Percentiles rank a stretch among this genome's conserved stretches.
phyloP scores from a whole-genome alignment of 1,139 yeast genomes.

The Kurtzmaniella quercitrusa region DNA sequence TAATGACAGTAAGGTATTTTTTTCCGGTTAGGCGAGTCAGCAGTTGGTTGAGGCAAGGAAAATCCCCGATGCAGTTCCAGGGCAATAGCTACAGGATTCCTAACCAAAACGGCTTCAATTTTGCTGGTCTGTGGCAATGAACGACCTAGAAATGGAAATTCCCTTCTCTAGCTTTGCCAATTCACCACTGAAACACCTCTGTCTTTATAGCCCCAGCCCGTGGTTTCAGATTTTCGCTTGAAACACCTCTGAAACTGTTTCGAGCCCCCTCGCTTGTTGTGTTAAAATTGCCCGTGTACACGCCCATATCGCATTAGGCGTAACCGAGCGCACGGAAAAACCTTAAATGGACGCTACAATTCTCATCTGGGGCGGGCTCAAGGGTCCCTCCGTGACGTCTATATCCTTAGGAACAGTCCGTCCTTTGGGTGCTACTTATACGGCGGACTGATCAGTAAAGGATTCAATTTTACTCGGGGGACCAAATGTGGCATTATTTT shows the following conservation, averaged over 20 bases:
- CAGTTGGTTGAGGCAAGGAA: background rate
- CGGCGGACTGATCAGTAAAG: too few species aligned
- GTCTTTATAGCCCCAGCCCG: conserved; percentile 1
- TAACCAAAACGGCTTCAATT: background rate
- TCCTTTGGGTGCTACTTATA: background rate
- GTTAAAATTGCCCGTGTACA: background rate
- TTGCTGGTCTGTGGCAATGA: background rate
- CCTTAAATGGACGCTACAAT: too few species aligned
- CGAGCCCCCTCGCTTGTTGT: background rate
- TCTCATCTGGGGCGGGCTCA: too few species aligned
- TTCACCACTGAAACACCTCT: conserved; percentile 6
- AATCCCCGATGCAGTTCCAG: background rate
- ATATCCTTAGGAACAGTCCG: background rate
- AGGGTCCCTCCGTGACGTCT: too few species aligned
- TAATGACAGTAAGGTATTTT: background rate
- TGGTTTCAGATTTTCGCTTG: conserved; percentile 7
- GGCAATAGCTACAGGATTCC: background rate
- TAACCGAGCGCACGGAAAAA: background rate
- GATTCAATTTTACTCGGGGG: too few species aligned
- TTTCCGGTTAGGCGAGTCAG: background rate
- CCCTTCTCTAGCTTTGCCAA: background rate
- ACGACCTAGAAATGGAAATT: background rate
- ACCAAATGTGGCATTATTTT: background rate
- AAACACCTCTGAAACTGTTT: conserved; percentile 6
- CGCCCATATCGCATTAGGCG: background rate